These are phyloP conservation scores for Alternaria triticimaculans DNA, from an alignment of 2,329 filamentous ascomycete species.

Conservation along the genomic window DNA sequence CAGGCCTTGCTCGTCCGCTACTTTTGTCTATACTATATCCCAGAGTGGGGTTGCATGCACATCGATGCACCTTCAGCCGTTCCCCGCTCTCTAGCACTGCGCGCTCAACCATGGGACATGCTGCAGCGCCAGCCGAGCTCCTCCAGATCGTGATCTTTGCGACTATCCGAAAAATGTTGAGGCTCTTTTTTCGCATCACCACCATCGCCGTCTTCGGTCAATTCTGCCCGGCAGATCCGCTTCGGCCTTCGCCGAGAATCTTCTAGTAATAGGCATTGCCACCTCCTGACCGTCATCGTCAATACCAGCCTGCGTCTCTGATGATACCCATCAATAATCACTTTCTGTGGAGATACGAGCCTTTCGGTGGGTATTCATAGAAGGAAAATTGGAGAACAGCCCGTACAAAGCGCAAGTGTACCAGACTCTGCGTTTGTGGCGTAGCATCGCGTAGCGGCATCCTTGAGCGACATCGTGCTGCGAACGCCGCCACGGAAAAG, in stretches of 20 bases:
- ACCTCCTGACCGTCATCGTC: slow-evolving; percentile 26
- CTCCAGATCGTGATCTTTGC: slow-evolving; percentile 13
- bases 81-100: slow-evolving; percentile 18
- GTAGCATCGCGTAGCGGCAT: slow-evolving; percentile 20
- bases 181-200: slow-evolving; percentile 6
- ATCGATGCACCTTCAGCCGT: slow-evolving; percentile 16
- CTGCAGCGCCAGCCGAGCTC: slow-evolving; percentile 16
- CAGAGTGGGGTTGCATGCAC: slow-evolving; percentile 14
- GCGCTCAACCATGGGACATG: slow-evolving; percentile 4
- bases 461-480: slow-evolving; percentile 29
- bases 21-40: neutral
- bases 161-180: slow-evolving; percentile 14
- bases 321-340: slow-evolving; percentile 13
- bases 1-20: neutral
- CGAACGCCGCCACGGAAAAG: slow-evolving; percentile 10
- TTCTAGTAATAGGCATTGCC: slow-evolving; percentile 18
- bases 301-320: slow-evolving; percentile 2
- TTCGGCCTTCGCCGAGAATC: slow-evolving; percentile 13
- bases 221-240: neutral
- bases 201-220: neutral
- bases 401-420: slow-evolving; percentile 6
- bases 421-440: slow-evolving; percentile 17
- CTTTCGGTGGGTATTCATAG: slow-evolving; percentile 20
- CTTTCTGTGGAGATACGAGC: slow-evolving; percentile 21
- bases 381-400: slow-evolving; percentile 21